Evolutionary conservation across 1,284 basidiomycete species (phyloP), one percentile per base, ranked within the genome.

Genomic region (Schizophyllum commune): DNA sequence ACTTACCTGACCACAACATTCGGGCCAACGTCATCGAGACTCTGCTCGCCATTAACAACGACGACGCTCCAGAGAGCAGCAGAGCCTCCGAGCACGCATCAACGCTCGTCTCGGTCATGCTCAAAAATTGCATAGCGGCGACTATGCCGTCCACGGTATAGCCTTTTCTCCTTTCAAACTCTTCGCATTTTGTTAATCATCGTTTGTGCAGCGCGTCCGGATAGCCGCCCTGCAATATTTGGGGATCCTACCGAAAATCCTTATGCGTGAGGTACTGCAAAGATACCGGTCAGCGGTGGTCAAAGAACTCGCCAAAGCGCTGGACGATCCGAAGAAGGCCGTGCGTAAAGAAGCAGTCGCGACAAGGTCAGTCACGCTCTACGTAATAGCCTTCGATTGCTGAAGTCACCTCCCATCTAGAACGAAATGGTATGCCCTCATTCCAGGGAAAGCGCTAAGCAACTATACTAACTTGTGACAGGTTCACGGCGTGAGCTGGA

Each of bases 331-430:
- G 2, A 90, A 89, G 69, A 79, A 89, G 63, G 74, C 75, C 0
- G 94, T 98, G 7, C 79, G 95, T 54, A 87, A 85, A 67, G 91
- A 91, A 68, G 95, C 94, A 0, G 96, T 98, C 5, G 86, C 93
- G 69, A 88, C 93, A 59, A 77, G 95, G 75, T 55, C 27, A 27
- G 27, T 5, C 5, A 2, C 27, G 2, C 27, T 27, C 5, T 5
- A 27, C 5, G 27, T 27, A 3, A 27, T 27, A 5, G 27, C 27
- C 27, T 27, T 27, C 27, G 2, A 2, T 3, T 27, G 27, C 27
- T 27, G 5, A 27, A 2, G 27, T 5, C 27, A 27, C 27, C 27
- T 3, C 27, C 2, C 27, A 27, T 27, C 5, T 5, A 27, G 27
- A 27, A 27, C 27, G 27, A 27, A 27, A 27, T 27, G 27, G 27